These are phyloP conservation scores for Rhizophagus clarus DNA, from an alignment of 192 early-diverging fungal genomes.

Conservation along the genomic window DNA sequence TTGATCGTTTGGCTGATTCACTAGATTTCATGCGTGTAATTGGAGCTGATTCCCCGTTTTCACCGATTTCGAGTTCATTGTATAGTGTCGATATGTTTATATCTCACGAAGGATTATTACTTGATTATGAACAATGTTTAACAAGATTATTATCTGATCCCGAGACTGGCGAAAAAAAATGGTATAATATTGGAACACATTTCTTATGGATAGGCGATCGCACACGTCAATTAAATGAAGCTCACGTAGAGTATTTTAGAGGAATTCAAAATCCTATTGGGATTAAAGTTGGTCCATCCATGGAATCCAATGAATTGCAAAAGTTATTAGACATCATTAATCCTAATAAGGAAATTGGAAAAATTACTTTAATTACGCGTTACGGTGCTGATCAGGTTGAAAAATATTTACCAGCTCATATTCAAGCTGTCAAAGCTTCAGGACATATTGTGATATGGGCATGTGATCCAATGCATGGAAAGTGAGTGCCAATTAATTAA, in stretches of 20 bases:
- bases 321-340: conserved; percentile 86
- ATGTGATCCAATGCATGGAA: conserved; percentile 99
- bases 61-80: conserved; percentile 45
- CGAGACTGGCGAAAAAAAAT: conserved; percentile 54
- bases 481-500: conserved; percentile 46
- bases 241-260: conserved; percentile 96
- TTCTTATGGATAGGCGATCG: conserved; percentile 99
- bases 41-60: conserved; percentile 69
- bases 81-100: conserved; percentile 89
- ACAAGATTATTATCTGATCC: conserved; percentile 68
- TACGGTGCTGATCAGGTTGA: conserved; percentile 83
- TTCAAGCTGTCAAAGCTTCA: conserved; percentile 85
- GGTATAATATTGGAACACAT: conserved; percentile 94
- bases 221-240: conserved; percentile 92
- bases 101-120: conserved; percentile 94
- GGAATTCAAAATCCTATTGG: conserved; percentile 98
- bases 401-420: conserved; percentile 82
- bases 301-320: conserved; percentile 84
- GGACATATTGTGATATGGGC: conserved; percentile 93
- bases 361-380: conserved; percentile 93
- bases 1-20: conserved; percentile 83
- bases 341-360: conserved; percentile 83
- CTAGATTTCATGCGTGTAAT: conserved; percentile 95
- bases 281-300: conserved; percentile 92
- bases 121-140: conserved; percentile 90